Evolutionary conservation across 164 flowering plant genomes (phyloP), one percentile per base, ranked within the genome.

Genomic region (Berberis vulgaris): DNA sequence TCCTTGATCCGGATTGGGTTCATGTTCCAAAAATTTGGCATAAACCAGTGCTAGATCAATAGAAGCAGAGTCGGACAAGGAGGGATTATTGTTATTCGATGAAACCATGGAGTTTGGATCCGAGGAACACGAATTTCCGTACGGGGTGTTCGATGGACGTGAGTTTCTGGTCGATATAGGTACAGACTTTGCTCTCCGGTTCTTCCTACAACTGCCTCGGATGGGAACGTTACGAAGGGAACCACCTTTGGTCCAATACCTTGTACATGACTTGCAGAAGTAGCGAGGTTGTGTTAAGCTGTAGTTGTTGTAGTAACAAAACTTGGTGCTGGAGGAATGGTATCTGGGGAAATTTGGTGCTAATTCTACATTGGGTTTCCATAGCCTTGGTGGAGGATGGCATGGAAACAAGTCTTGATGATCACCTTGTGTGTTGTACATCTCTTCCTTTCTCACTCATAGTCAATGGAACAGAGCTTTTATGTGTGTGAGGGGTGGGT

Each of bases 161-260:
- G 50, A 47, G 9, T 9, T 47, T 9, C 50, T 55, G 2, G 42
- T 55, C 41, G 40, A 26, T 3, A 53, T n/a, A 13, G 40, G 63
- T 2, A 68, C 52, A 5, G 78, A 63, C 59, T 71, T 75, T 1
- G 70, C 69, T 61, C 85, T 38, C 8, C 84, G 65, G 54, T 60
- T 78, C 45, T 78, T 84, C 63, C 85, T 76, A 62, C 84, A 84
- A 55, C 89, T 86, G 0, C 89, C 89, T 7, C 89, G 86, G 2
- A 81, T 67, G 0, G 89, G 89, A 0, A 84, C 83, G 50, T 82
- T 84, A 41, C 89, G 67, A 5, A 82, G 82, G 2, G 84, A 79
- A 0, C 89, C 89, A 3, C 86, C 88, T 72, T 80, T 82, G 43
- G 88, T 84, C 88, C 88, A 84, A 45, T 84, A 84, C 62, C 89